A percentile compares a stretch with the other conserved stretches of the same genome.
phyloP scores from a whole-genome alignment of 345 rosid species.

The Populus davidiana region DNA sequence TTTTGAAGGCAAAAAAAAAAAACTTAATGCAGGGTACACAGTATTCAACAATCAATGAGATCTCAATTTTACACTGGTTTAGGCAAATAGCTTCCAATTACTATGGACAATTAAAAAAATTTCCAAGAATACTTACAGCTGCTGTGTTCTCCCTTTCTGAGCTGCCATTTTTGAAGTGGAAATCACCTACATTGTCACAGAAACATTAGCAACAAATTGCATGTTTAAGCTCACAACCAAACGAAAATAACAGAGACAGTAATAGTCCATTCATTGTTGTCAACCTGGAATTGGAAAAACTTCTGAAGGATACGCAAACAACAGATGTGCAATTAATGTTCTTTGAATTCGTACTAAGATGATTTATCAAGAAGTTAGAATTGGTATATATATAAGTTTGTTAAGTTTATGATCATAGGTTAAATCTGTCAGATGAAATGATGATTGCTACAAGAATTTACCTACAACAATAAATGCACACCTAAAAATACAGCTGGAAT shows the following conservation, averaged over 20 bases:
- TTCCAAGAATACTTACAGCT: slow-evolving; percentile 33
- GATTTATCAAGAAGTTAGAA: slow-evolving; percentile 1
- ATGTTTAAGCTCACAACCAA: slow-evolving; percentile 7
- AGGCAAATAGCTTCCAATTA: background rate
- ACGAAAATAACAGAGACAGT: background rate
- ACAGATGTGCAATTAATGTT: background rate
- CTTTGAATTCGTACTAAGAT: background rate
- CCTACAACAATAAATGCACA: slow-evolving; percentile 6
- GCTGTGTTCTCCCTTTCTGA: slow-evolving; percentile 39
- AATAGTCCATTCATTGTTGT: too few relatives aligned
- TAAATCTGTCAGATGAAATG: background rate
- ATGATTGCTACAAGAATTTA: background rate
- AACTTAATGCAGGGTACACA: background rate
- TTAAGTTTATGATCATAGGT: background rate
- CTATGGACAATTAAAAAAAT: background rate
- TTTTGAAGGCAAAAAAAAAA: background rate
- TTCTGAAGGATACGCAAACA: background rate
- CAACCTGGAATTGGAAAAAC: background rate
- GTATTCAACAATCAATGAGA: background rate
- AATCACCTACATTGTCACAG: slow-evolving; percentile 42
- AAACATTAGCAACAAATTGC: slow-evolving; percentile 19
- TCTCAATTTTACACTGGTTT: background rate
- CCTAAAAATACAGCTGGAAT: slow-evolving; percentile 9
- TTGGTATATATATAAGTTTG: background rate
- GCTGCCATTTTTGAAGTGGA: slow-evolving; percentile 35